Evolutionary conservation across 2,329 filamentous ascomycete species (phyloP), one percentile per base, ranked within the genome.

Genomic region (Cladosporium sp.): DNA sequence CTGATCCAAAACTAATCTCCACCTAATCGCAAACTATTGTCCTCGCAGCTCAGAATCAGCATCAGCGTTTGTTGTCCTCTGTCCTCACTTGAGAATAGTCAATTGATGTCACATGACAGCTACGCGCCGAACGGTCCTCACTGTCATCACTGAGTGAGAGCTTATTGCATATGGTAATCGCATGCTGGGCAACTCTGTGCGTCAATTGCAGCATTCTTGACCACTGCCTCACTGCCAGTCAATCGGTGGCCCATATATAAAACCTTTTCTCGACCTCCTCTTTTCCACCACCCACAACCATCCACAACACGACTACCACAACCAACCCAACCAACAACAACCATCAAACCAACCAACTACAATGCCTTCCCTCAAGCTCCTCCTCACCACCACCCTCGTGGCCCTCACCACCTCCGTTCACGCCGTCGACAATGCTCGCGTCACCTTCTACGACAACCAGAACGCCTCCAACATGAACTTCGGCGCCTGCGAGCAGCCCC

Each of bases 401-500:
- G 18, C 21, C 21, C 14, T 52, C 46, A 23, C 59, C 11, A 26
- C 28, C 40, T 21, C 59, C 21, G 31, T 23, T n/a, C 28, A 18
- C 46, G 59, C 28, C 46, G 46, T 26, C 21, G 21, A 50, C 40
- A 37, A 52, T 46, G 58, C 59, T 46, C 31, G 44, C 59, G 26
- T 62, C 59, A 52, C 29, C 44, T 52, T 37, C 59, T 35, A 35
- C 59, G 59, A 50, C 44, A 23, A n/a, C 46, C 23, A 35, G 21
- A 46, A 50, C 46, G 21, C 29, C 59, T 16, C 8, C 44, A 62
- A 53, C 14, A 28, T 62, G 29, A 28, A 50, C 16, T n/a, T 62
- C n/a, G 46, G 46, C 59, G 44, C 59, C 46, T 62, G 59, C 59
- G 58, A 61, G 28, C 26, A 33, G 40, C 29, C 40, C 26, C 6